Evolutionary conservation across 768 basidiomycete genomes (phyloP).

Genomic region (Kwoniella shandongensis): DNA sequence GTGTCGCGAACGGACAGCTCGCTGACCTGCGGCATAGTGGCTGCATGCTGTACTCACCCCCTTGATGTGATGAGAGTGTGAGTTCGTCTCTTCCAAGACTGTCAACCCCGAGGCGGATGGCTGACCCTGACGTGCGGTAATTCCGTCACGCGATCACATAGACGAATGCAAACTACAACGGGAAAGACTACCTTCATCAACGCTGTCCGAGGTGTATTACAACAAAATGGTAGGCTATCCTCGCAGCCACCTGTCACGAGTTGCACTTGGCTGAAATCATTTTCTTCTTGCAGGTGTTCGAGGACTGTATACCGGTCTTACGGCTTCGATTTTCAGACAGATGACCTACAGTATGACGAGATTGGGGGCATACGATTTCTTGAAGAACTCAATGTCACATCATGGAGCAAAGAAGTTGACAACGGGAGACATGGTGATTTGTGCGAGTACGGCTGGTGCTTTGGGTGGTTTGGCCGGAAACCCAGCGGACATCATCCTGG

Average conservation of each 20-base stretch:
- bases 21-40: constrained; percentile 29
- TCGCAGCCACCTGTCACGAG: background rate
- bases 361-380: constrained; percentile 50
- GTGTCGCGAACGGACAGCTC: background rate
- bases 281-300: constrained; percentile 33
- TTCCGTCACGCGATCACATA: constrained; percentile 8
- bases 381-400: constrained; percentile 40
- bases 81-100: constrained; percentile 20
- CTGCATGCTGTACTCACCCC: constrained; percentile 48
- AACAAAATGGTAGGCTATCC: constrained; percentile 23
- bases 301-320: constrained; percentile 50
- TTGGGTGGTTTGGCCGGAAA: constrained; percentile 49
- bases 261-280: background rate
- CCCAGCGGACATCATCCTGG: constrained; percentile 44
- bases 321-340: constrained; percentile 49
- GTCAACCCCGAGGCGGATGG: no score
- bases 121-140: background rate
- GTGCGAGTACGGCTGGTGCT: constrained; percentile 49
- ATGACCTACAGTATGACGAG: constrained; percentile 46
- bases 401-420: constrained; percentile 25
- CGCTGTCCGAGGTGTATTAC: constrained; percentile 28
- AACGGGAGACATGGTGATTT: constrained; percentile 39
- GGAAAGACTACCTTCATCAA: constrained; percentile 30
- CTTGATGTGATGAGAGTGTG: constrained; percentile 49
- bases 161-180: constrained; percentile 46